Base-by-base conservation (phyloP, 768 basidiomycete species). In the Goffeauzyma gilvescens region DNA sequence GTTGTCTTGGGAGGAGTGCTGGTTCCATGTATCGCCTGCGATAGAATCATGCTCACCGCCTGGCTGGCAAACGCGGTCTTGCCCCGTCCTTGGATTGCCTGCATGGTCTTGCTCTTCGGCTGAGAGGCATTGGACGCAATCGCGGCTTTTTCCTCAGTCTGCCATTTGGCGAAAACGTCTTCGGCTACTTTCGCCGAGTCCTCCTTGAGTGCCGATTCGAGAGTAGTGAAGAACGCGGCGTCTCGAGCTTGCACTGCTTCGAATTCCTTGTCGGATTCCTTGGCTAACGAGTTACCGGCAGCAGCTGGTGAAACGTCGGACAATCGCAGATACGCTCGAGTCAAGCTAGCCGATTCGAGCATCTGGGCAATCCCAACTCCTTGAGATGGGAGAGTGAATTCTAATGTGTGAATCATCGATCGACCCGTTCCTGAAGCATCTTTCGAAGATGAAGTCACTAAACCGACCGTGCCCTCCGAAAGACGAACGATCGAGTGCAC, bases 291-390 rank as follows among this genome's bases (percentile, higher is more conserved):
- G n/a, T n/a, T n/a, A n/a, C n/a, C n/a, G n/a, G n/a, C n/a, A n/a
- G n/a, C n/a, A n/a, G n/a, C n/a, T n/a, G n/a, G n/a, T n/a, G n/a
- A n/a, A n/a, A n/a, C n/a, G n/a, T n/a, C n/a, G n/a, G n/a, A n/a
- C n/a, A n/a, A n/a, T n/a, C n/a, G n/a, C n/a, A n/a, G n/a, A n/a
- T n/a, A n/a, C n/a, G n/a, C n/a, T n/a, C n/a, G n/a, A 1, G 49
- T 50, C 22, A 38, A n/a, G 18, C 20, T 31, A 2, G 44, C 49
- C 6, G 33, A 31, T 4, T 33, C 45, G 6, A 50, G 44, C n/a
- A 50, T 24, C 12, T 43, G 40, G 6, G 49, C 49, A 37, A 50
- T 50, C 5, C 49, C 49, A 13, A 50, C 41, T 1, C 49, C 49
- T 7, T 20, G 23, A 10, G 44, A 21, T 2, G 49, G 49, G 10